Evolutionary conservation across 208 protist genomes (phyloP).

Genomic region (Leptomonas seymouri): DNA sequence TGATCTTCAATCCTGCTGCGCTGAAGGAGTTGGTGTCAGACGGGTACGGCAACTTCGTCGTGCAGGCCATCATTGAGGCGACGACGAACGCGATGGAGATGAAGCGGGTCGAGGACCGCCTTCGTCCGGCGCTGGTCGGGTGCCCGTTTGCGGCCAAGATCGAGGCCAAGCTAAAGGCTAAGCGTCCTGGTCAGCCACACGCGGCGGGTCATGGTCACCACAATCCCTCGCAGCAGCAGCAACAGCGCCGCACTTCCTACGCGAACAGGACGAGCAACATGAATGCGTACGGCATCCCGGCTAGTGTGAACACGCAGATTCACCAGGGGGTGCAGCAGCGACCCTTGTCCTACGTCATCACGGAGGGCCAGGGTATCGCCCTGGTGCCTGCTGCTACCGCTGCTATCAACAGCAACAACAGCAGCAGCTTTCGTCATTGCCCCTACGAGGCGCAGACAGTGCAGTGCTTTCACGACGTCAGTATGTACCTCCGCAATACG

Average conservation of each 20-base stretch:
- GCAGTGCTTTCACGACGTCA: conserved; percentile 7
- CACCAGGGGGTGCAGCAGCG: neutral
- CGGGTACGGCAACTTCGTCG: conserved; percentile 87
- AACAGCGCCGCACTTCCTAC: conserved; percentile 5
- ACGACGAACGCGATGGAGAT: conserved; percentile 54
- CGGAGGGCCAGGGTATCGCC: neutral
- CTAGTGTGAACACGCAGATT: neutral
- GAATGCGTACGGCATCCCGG: neutral
- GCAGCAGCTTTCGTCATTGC: conserved; percentile 7
- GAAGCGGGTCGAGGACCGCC: conserved; percentile 69
- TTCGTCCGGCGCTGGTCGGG: conserved; percentile 52
- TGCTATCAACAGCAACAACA: neutral
- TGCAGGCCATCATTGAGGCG: conserved; percentile 75
- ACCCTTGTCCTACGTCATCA: conserved; percentile 1
- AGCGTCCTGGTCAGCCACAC: conserved; percentile 18
- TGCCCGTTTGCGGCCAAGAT: conserved; percentile 68
- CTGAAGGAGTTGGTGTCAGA: conserved; percentile 78
- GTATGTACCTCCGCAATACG: neutral
- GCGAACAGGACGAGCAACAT: conserved; percentile 4
- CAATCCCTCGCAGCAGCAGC: conserved; percentile 5
- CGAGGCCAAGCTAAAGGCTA: conserved; percentile 65
- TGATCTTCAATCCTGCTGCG: conserved; percentile 80
- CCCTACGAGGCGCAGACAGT: conserved; percentile 13
- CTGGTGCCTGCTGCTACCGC: neutral
- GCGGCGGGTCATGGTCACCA: neutral